phyloP scores from a whole-genome alignment of 2,329 filamentous ascomycete genomes.

The Sclerotinia nivalis region DNA sequence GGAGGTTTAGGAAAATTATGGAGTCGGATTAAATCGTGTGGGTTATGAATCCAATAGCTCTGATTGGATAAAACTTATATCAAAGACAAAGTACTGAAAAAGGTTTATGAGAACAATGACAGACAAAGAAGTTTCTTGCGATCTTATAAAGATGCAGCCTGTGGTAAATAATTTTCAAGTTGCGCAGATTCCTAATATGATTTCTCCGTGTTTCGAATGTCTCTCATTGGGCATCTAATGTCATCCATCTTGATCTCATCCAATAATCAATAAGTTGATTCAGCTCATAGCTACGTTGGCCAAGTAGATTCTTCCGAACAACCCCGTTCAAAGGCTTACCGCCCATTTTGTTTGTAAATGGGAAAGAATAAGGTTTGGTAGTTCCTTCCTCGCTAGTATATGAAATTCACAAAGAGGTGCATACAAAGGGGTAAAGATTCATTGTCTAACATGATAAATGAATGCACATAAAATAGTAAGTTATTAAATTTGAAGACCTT shows the following conservation, averaged over 20 bases:
- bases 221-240: neutral
- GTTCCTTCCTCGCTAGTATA: too few relatives aligned
- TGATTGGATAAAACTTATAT: constrained; percentile 19
- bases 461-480: neutral
- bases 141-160: constrained; percentile 1
- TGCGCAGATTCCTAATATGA: neutral
- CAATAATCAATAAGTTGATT: constrained; percentile 13
- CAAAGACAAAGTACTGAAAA: neutral
- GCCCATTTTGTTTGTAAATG: neutral
- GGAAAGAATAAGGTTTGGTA: too few relatives aligned
- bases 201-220: constrained; percentile 3
- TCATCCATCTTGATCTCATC: neutral
- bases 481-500: neutral
- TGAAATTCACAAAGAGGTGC: too few relatives aligned
- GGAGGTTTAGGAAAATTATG: neutral
- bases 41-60: constrained; percentile 19
- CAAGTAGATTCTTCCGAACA: neutral
- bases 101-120: neutral
- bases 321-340: neutral
- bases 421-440: neutral
- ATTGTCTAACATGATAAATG: neutral
- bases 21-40: constrained; percentile 9
- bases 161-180: neutral
- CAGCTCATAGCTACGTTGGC: constrained; percentile 14
- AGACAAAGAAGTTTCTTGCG: neutral